Evolutionary conservation across 345 rosid genomes (phyloP).

Genomic region (Linum trigynum): DNA sequence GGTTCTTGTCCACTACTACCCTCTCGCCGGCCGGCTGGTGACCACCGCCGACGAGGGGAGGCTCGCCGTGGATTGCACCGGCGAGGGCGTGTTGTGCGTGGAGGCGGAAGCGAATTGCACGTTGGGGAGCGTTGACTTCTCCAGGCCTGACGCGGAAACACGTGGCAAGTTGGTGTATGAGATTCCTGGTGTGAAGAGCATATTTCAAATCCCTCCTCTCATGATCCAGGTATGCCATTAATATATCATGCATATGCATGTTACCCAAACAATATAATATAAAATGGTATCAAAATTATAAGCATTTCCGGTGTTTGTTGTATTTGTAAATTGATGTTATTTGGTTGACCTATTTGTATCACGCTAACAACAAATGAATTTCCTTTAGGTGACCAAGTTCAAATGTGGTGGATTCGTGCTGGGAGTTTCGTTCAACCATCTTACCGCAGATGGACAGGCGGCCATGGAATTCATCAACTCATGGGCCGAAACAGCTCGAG

Average conservation of each 20-base stretch:
- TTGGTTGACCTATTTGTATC: too few species aligned
- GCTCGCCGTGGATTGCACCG: slow-evolving; percentile 64
- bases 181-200: slow-evolving; percentile 27
- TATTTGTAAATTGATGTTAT: too few species aligned
- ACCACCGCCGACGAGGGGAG: slow-evolving; percentile 37
- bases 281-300: too few species aligned
- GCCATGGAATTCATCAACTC: slow-evolving; percentile 3
- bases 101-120: slow-evolving; percentile 71
- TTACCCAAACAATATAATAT: too few species aligned
- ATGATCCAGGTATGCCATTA: not conserved
- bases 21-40: not conserved
- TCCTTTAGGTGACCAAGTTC: not conserved
- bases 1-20: slow-evolving; percentile 1
- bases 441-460: not conserved
- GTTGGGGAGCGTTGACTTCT: slow-evolving; percentile 65
- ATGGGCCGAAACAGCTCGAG: not conserved
- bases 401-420: not conserved
- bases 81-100: slow-evolving; percentile 75
- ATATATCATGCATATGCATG: too few species aligned
- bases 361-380: not conserved
- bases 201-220: not conserved
- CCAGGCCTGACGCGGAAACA: slow-evolving; percentile 68
- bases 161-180: slow-evolving; percentile 74
- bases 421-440: not conserved
- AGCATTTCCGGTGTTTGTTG: too few species aligned